Percentiles rank a stretch among this genome's conserved stretches.
Conservation (phyloP, 148 eudicot species). For the Agrostemma githago region DNA sequence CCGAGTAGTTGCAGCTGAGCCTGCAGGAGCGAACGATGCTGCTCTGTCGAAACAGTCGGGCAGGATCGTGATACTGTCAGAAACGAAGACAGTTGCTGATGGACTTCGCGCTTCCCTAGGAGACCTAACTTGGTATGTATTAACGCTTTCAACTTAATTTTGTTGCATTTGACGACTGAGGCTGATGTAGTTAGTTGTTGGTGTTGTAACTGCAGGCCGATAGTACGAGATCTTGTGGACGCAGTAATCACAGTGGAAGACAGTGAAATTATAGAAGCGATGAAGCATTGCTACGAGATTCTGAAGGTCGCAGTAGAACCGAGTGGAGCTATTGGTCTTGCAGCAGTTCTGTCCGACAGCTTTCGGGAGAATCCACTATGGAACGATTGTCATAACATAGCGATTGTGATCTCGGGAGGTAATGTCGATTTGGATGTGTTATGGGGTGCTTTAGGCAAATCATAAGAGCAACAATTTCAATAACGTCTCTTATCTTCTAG, state of each 20-base stretch:
- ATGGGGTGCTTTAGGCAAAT: constrained; percentile 54
- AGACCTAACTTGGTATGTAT: constrained; percentile 90
- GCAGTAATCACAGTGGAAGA: constrained; percentile 75
- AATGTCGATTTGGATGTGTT: constrained; percentile 81
- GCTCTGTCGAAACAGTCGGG: constrained; percentile 80
- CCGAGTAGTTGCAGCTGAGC: constrained; percentile 87
- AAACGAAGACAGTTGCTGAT: constrained; percentile 81
- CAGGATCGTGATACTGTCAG: constrained; percentile 49
- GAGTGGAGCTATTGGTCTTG: constrained; percentile 92
- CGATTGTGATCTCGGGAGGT: constrained; percentile 84
- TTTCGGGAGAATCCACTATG: constrained; percentile 56
- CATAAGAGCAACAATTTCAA: background rate
- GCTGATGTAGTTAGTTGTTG: background rate
- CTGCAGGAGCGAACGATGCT: constrained; percentile 89
- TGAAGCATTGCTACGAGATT: constrained; percentile 78
- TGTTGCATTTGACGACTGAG: too few species aligned
- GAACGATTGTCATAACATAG: constrained; percentile 59
- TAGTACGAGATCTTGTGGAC: constrained; percentile 87
- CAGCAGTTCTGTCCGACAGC: constrained; percentile 66
- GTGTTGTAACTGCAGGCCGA: constrained; percentile 56
- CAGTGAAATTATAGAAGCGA: constrained; percentile 71
- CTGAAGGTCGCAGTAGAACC: constrained; percentile 91
- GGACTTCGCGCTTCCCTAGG: constrained; percentile 96
- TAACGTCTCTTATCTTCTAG: too few species aligned
- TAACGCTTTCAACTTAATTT: too few species aligned